Evolutionary conservation across 352 stramenopile species (phyloP).

Genomic region (Phytopythium chamaehyphon): DNA sequence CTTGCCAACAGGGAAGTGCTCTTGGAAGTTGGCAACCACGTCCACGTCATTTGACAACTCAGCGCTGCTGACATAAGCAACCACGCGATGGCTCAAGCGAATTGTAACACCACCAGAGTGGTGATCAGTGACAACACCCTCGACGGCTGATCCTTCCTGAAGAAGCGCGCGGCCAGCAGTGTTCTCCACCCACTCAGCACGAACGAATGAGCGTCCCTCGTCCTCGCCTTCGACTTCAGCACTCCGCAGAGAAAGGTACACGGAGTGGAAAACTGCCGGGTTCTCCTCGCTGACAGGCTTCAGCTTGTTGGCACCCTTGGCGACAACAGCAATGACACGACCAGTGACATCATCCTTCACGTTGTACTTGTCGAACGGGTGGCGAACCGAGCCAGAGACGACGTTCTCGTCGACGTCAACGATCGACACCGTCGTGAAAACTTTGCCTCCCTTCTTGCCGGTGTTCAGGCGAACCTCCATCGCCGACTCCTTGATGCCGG

Average conservation of each 20-base stretch:
- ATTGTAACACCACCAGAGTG: conserved; percentile 47
- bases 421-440: conserved; percentile 73
- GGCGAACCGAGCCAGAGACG: conserved; percentile 26
- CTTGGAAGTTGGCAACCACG: conserved; percentile 51
- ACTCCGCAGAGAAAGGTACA: conserved; percentile 68
- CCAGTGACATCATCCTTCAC: conserved; percentile 69
- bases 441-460: conserved; percentile 69
- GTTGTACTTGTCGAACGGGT: conserved; percentile 81
- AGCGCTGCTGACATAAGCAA: conserved; percentile 51
- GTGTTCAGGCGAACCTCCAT: conserved; percentile 85
- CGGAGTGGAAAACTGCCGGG: conserved; percentile 59
- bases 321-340: conserved; percentile 56
- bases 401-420: conserved; percentile 70
- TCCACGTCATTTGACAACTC: conserved; percentile 67
- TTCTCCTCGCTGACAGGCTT: conserved; percentile 80
- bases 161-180: conserved; percentile 70
- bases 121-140: conserved; percentile 75
- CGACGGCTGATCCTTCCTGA: conserved; percentile 40
- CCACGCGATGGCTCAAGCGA: conserved; percentile 70
- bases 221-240: conserved; percentile 37
- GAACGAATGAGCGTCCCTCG: conserved; percentile 42
- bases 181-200: conserved; percentile 73
- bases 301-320: conserved; percentile 83
- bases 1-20: conserved; percentile 75
- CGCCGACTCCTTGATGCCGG: conserved; percentile 70